Conservation (phyloP, 306 rosid genomes). For the Datisca glomerata region DNA sequence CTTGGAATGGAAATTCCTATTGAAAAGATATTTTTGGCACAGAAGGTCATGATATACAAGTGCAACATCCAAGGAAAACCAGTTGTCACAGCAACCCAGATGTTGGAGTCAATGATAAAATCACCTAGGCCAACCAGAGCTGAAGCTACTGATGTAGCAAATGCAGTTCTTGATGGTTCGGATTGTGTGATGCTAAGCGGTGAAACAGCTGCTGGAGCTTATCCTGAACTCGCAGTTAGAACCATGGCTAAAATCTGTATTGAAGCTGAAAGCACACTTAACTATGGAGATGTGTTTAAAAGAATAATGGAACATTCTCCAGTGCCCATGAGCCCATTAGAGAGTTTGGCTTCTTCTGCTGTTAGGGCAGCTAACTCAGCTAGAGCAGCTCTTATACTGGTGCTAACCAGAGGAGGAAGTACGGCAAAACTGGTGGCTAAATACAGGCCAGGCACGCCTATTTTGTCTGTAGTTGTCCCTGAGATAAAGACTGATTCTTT, state of each 20-base stretch:
- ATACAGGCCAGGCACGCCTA: slow-evolving; percentile 94
- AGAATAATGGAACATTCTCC: slow-evolving; percentile 81
- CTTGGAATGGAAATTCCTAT: slow-evolving; percentile 99
- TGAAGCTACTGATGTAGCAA: slow-evolving; percentile 73
- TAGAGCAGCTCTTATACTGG: slow-evolving; percentile 61
- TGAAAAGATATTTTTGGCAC: slow-evolving; percentile 95
- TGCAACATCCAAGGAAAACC: slow-evolving; percentile 99
- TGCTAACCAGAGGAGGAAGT: slow-evolving; percentile 74
- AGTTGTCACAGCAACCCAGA: slow-evolving; percentile 95
- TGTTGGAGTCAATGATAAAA: slow-evolving; percentile 78
- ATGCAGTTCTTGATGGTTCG: slow-evolving; percentile 89
- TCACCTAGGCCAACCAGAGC: slow-evolving; percentile 74
- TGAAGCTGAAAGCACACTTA: slow-evolving; percentile 74
- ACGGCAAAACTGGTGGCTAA: slow-evolving; percentile 95
- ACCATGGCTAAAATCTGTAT: slow-evolving; percentile 79
- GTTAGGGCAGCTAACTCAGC: slow-evolving; percentile 81
- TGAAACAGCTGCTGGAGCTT: slow-evolving; percentile 91
- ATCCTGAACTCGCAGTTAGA: slow-evolving; percentile 70
- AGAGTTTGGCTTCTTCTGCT: slow-evolving; percentile 84
- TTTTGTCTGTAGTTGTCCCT: slow-evolving; percentile 93
- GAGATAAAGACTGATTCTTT: slow-evolving; percentile 82
- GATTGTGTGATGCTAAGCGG: slow-evolving; percentile 96
- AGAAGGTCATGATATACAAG: slow-evolving; percentile 97
- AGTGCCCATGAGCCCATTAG: slow-evolving; percentile 82
- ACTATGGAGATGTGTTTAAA: slow-evolving; percentile 70